phyloP scores from a whole-genome alignment of 164 flowering plant species.

The Piper longum region DNA sequence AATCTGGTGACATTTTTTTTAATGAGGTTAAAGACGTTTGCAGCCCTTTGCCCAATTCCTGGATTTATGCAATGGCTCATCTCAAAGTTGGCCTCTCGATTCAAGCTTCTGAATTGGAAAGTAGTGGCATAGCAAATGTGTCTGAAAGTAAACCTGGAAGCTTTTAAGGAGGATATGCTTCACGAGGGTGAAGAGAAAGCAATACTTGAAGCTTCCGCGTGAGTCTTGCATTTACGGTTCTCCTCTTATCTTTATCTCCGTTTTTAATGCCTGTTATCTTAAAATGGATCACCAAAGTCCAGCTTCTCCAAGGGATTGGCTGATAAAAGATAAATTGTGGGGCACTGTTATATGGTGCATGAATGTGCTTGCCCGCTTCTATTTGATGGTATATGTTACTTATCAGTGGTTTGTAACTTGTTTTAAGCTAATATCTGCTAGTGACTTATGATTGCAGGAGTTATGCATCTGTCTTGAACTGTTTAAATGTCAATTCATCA shows the following conservation, averaged over 20 bases:
- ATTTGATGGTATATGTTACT: too few relatives aligned
- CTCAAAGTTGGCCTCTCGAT: slow-evolving; percentile 73
- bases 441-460: too few relatives aligned
- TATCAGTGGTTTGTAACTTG: neutral
- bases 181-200: slow-evolving; percentile 64
- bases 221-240: slow-evolving; percentile 14
- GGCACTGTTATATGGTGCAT: neutral
- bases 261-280: neutral
- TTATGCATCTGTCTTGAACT: too few relatives aligned
- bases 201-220: slow-evolving; percentile 39
- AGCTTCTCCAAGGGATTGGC: too few relatives aligned
- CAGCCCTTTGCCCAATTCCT: slow-evolving; percentile 89
- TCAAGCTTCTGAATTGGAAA: slow-evolving; percentile 38
- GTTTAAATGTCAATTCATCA: too few relatives aligned
- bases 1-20: neutral
- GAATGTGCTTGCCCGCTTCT: neutral
- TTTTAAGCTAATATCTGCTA: too few relatives aligned
- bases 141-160: slow-evolving; percentile 20
- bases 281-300: neutral
- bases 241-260: neutral
- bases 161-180: slow-evolving; percentile 66
- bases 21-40: slow-evolving; percentile 43
- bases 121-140: slow-evolving; percentile 11
- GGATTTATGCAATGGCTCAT: slow-evolving; percentile 87
- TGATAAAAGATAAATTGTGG: neutral